phyloP scores from a whole-genome alignment of 2,329 filamentous ascomycete species.

The Paracorniculantispora psalliotae region DNA sequence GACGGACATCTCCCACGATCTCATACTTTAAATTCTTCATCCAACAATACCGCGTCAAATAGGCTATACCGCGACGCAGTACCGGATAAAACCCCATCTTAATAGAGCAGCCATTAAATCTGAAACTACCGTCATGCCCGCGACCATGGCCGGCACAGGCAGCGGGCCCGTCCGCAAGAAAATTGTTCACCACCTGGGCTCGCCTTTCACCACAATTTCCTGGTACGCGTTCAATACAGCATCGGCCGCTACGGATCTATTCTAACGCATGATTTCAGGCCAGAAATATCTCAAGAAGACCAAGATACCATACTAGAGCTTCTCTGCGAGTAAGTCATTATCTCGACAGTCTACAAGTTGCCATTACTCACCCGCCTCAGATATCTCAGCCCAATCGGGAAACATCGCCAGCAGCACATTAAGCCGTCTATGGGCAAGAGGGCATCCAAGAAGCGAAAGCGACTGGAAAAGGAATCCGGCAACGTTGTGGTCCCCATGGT shows the following conservation, averaged over 20 bases:
- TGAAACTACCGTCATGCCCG: no score
- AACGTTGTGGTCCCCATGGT: conserved; percentile 18
- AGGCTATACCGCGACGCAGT: no score
- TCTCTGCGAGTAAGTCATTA: conserved; percentile 54
- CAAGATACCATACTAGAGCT: conserved; percentile 63
- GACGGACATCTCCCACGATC: no score
- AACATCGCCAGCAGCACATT: conserved; percentile 51
- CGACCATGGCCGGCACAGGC: conserved; percentile 23
- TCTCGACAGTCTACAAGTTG: background rate
- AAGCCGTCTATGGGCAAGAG: conserved; percentile 58
- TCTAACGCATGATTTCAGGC: conserved; percentile 41
- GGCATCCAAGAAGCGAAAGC: conserved; percentile 46
- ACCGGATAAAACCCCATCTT: no score
- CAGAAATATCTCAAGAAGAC: conserved; percentile 50
- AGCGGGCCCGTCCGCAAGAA: conserved; percentile 42
- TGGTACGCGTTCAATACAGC: conserved; percentile 44
- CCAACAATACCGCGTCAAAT: no score
- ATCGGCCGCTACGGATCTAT: background rate
- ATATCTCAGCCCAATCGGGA: conserved; percentile 58
- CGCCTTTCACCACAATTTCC: conserved; percentile 54
- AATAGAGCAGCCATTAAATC: no score
- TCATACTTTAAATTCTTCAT: no score
- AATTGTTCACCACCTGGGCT: conserved; percentile 59
- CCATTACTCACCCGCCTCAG: conserved; percentile 33
- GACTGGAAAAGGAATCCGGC: conserved; percentile 25